phyloP scores from a whole-genome alignment of 2,329 filamentous ascomycete species.

The Zopfia rhizophila region DNA sequence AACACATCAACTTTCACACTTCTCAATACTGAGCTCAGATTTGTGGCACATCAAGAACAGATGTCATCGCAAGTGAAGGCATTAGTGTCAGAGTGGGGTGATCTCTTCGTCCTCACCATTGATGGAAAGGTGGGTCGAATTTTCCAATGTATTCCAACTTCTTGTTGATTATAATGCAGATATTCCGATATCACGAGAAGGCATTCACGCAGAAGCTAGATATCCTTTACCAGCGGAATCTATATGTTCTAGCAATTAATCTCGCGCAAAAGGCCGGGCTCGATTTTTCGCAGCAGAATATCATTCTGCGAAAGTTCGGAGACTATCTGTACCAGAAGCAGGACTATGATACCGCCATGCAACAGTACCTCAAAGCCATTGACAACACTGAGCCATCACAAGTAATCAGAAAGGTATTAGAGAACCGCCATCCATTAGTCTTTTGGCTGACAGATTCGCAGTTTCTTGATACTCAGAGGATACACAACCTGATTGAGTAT shows the following conservation, averaged over 20 bases:
- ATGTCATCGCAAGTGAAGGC: slow-evolving; percentile 81
- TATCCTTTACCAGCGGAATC: slow-evolving; percentile 91
- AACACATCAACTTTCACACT: slow-evolving; percentile 89
- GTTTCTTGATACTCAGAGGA: slow-evolving; percentile 96
- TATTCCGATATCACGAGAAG: slow-evolving; percentile 91
- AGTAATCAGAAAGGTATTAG: slow-evolving; percentile 83
- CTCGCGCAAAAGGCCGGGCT: slow-evolving; percentile 89
- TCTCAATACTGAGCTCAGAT: slow-evolving; percentile 89
- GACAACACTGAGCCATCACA: slow-evolving; percentile 96
- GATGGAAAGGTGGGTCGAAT: slow-evolving; percentile 81
- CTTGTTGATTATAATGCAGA: slow-evolving; percentile 58
- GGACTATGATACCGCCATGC: slow-evolving; percentile 98
- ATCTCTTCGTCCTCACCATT: slow-evolving; percentile 87
- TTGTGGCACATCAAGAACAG: slow-evolving; percentile 89
- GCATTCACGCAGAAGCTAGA: slow-evolving; percentile 89
- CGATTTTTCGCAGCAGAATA: slow-evolving; percentile 82
- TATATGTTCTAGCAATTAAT: slow-evolving; percentile 91
- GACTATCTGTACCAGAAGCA: slow-evolving; percentile 95
- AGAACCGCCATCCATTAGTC: background rate
- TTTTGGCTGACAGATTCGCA: slow-evolving; percentile 48
- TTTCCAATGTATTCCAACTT: background rate
- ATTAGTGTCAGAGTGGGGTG: slow-evolving; percentile 88
- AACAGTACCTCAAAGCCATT: slow-evolving; percentile 95
- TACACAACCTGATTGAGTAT: slow-evolving; percentile 97
- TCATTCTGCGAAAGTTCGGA: slow-evolving; percentile 92